Evolutionary conservation across 164 flowering plant genomes (phyloP), one percentile per base, ranked within the genome.

Genomic region (Vitis riparia): DNA sequence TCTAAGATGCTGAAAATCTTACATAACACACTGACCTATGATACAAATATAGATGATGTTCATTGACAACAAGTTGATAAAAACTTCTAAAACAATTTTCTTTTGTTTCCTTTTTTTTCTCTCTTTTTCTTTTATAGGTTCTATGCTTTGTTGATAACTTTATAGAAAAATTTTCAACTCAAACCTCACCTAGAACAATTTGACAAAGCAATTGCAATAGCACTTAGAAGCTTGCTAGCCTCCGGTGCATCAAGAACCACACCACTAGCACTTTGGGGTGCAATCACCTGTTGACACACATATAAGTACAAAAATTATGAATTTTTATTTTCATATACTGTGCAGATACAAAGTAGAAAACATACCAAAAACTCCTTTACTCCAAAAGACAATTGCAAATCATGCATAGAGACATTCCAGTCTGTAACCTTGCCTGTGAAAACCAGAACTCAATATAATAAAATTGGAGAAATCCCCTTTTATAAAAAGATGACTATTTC

Each of bases 211-310:
- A 91, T 88, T 60, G 97, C 98, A 82, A 90, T 90, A 2, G 99
- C 86, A 84, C 97, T 93, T 70, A 96, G 74, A 57, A 96, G 95
- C 79, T 96, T 93, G 73, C 89, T 91, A 58, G 97, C 92, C 85
- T 96, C 99, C 16, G 97, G 97, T 63, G 98, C 83, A 85, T 96
- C 98, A 73, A 96, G 93, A 71, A 96, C 82, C 65, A 96, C 99
- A 63, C 97, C 97, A 72, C 94, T 93, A 23, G 89, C 92, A 87
- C 98, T 95, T 79, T 89, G 85, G 32, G 97, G 98, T 68, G 93
- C 84, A 84, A 96, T 90, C 68, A 92, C 93, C 99, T 96, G 76
- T 30, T 49, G 19, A 75, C 59, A 63, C 68, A 77, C 5, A 52
- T 30, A 78, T 30, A 17, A 59, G 51, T 30, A 2, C 17, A 16